phyloP scores from a whole-genome alignment of 495 filamentous ascomycete genomes.

The Aspergillus baeticus region DNA sequence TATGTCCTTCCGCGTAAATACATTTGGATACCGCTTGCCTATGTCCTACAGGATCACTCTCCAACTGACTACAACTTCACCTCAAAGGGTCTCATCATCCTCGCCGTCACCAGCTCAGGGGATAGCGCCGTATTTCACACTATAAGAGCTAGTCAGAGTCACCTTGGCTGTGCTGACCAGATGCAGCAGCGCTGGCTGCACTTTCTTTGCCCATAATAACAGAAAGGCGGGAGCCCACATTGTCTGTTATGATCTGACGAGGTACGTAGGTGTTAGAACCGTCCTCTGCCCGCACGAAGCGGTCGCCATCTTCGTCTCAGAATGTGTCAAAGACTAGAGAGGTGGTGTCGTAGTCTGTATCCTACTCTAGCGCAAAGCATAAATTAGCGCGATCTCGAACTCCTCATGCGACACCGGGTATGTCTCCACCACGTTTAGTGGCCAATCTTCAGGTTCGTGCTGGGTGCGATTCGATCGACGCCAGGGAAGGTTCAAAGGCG shows the following conservation, averaged over 20 bases:
- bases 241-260: slow-evolving; percentile 20
- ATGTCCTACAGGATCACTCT: not conserved
- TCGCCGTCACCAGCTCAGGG: no score
- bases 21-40: not conserved
- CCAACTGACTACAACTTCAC: not conserved
- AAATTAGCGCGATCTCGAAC: not conserved
- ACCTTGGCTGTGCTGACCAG: slow-evolving; percentile 5
- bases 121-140: no score
- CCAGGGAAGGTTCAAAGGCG: no score
- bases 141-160: no score
- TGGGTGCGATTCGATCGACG: no score
- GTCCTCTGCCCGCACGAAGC: not conserved
- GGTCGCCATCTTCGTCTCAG: not conserved
- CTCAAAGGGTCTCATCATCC: not conserved
- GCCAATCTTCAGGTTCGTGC: no score
- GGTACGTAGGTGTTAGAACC: slow-evolving; percentile 23
- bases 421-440: no score
- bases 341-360: not conserved
- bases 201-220: slow-evolving; percentile 25
- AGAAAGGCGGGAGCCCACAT: slow-evolving; percentile 28
- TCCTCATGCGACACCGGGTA: not conserved
- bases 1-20: not conserved
- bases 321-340: not conserved
- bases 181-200: slow-evolving; percentile 12
- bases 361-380: not conserved